A percentile compares a stretch with the other conserved stretches of the same genome.
Evolutionary conservation across 2,329 filamentous ascomycete genomes (phyloP).

Genomic region (Rhexocercosporidium sp.): DNA sequence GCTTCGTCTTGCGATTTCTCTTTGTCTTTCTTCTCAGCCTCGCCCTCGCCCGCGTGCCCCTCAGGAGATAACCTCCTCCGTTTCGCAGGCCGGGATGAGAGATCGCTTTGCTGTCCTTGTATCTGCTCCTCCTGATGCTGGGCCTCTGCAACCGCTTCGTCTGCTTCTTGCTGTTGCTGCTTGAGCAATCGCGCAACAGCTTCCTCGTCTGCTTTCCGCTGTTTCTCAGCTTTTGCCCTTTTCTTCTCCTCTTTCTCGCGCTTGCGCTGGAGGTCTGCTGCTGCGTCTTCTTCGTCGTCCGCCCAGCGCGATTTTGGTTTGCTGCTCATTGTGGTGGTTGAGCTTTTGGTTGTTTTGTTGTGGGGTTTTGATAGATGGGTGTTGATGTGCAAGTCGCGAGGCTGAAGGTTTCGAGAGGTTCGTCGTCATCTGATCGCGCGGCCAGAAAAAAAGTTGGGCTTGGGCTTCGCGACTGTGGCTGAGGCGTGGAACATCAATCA

Average conservation of each 20-base stretch:
- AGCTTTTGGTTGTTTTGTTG: slow-evolving; percentile 13
- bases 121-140: slow-evolving; percentile 39
- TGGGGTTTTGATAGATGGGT: slow-evolving; percentile 1
- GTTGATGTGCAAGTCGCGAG: slow-evolving; percentile 20
- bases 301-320: slow-evolving; percentile 77
- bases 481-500: not conserved
- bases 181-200: slow-evolving; percentile 33
- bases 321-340: slow-evolving; percentile 33
- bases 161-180: slow-evolving; percentile 40
- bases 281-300: slow-evolving; percentile 80
- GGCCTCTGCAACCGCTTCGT: slow-evolving; percentile 37
- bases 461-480: not conserved
- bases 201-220: slow-evolving; percentile 65
- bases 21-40: slow-evolving; percentile 16
- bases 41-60: slow-evolving; percentile 25
- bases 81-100: slow-evolving; percentile 62
- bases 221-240: slow-evolving; percentile 81
- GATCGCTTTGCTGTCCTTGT: slow-evolving; percentile 42
- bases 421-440: slow-evolving; percentile 10
- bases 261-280: slow-evolving; percentile 73
- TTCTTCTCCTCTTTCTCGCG: slow-evolving; percentile 90
- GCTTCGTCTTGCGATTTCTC: slow-evolving; percentile 34
- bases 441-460: not conserved
- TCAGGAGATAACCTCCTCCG: slow-evolving; percentile 59
- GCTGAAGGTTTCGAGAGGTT: slow-evolving; percentile 16